Evolutionary conservation across 345 rosid genomes (phyloP), one percentile per base, ranked within the genome.

Genomic region (Euphorbia lathyris): DNA sequence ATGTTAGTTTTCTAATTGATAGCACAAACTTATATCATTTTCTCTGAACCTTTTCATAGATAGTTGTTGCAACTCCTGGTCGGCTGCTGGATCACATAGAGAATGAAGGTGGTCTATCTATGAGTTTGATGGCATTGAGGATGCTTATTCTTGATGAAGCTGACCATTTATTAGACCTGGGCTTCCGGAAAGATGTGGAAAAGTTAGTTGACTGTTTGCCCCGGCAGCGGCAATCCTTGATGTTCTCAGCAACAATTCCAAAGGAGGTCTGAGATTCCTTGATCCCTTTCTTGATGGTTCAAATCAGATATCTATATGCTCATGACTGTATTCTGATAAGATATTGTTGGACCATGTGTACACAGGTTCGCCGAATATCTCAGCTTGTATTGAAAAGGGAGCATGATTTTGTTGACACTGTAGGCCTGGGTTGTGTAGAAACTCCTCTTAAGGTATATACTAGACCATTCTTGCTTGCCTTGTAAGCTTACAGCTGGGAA

Each of bases 131-230:
- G 99, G 92, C 85, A 20, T 82, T 92, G 51, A 90, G 88, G 80
- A 87, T 96, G 96, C 88, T 96, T 61, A 74, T 92, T 83, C 85
- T 96, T 10, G 98, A 96, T 75, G 99, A 96, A 79, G 97, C 99
- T 76, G 99, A 89, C 80, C 96, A 86, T 74, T 84, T 96, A 43
- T 84, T 96, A 58, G 93, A 96, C 84, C 80, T 96, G n/a, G 98
- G 98, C 50, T 96, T 92, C 58, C 90, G 96, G 67, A 96, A 90
- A 80, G 98, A 96, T 57, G 82, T 96, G 65, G 99, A 96, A 72
- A 95, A 89, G 73, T 85, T 95, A 66, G 84, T 87, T 45, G 98
- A 92, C 67, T 89, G 97, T 76, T 77, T 95, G 74, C 99, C 97
- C 53, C 94, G 90, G 61, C 81, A 69, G 73, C 86, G 97, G 83